phyloP scores from a whole-genome alignment of 805 yeast genomes.

The Saccharomyces eubayanus region DNA sequence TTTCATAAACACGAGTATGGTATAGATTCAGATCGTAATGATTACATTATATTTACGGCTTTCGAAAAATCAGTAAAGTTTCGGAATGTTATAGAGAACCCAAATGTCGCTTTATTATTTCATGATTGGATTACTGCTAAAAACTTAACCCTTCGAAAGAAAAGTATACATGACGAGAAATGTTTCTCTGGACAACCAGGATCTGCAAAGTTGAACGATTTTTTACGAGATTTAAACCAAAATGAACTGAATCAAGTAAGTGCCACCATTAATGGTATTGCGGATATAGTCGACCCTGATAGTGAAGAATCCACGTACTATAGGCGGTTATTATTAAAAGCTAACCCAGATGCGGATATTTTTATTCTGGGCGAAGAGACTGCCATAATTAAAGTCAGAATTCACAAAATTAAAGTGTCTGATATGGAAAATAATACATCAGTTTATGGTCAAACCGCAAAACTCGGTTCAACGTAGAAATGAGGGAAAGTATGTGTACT shows the following conservation, averaged over 20 bases:
- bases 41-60: constrained; percentile 62
- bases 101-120: constrained; percentile 68
- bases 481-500: neutral
- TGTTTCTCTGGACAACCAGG: constrained; percentile 4
- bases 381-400: constrained; percentile 57
- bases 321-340: constrained; percentile 49
- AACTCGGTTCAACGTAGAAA: neutral
- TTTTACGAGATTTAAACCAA: constrained; percentile 50
- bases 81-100: constrained; percentile 57
- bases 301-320: constrained; percentile 50
- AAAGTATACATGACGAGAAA: constrained; percentile 5
- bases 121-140: constrained; percentile 83
- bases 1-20: constrained; percentile 10
- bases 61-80: constrained; percentile 64
- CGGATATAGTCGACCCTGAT: constrained; percentile 43
- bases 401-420: constrained; percentile 63
- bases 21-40: constrained; percentile 31
- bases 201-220: neutral
- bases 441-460: constrained; percentile 15
- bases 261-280: constrained; percentile 69
- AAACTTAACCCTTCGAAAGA: constrained; percentile 26
- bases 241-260: constrained; percentile 68
- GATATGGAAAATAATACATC: constrained; percentile 56
- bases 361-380: constrained; percentile 59
- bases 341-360: constrained; percentile 59